Conservation (phyloP, 768 basidiomycete species). For the Filobasidium floriforme region DNA sequence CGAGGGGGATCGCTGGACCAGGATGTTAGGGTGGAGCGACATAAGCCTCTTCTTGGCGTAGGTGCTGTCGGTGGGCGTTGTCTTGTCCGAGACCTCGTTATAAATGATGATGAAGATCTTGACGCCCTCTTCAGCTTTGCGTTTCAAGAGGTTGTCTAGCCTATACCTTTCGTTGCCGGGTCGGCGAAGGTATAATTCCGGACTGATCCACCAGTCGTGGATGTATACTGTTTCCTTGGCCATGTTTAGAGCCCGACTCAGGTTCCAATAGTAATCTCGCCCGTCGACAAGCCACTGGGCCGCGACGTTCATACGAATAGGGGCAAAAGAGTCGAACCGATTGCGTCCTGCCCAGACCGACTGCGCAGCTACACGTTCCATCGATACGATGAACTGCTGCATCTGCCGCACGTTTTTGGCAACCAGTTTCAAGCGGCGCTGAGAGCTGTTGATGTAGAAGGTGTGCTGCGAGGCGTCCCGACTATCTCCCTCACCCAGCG, state of each 20-base stretch:
- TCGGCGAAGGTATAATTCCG: conserved; percentile 75
- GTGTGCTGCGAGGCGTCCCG: conserved; percentile 80
- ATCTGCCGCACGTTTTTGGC: conserved; percentile 94
- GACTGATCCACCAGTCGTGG: conserved; percentile 73
- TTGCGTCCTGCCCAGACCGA: conserved; percentile 73
- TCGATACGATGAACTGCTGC: conserved; percentile 89
- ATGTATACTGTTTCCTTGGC: conserved; percentile 86
- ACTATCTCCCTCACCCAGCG: conserved; percentile 47
- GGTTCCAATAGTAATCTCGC: conserved; percentile 98
- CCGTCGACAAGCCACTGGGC: conserved; percentile 99
- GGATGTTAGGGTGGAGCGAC: conserved; percentile 78
- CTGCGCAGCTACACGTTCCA: conserved; percentile 68
- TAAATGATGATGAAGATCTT: conserved; percentile 94
- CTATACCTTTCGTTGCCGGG: conserved; percentile 78
- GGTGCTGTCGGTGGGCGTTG: conserved; percentile 91
- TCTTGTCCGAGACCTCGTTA: conserved; percentile 88
- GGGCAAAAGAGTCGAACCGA: conserved; percentile 90
- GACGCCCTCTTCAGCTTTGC: conserved; percentile 90
- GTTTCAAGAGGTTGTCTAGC: conserved; percentile 72
- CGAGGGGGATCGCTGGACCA: conserved; percentile 93
- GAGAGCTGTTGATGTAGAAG: conserved; percentile 86
- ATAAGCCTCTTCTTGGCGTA: conserved; percentile 79
- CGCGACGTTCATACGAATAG: conserved; percentile 82
- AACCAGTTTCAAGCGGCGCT: conserved; percentile 74
- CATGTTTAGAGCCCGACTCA: conserved; percentile 80